Evolutionary conservation across 257 asterid species (phyloP).

Genomic region (Solanum neorickii): DNA sequence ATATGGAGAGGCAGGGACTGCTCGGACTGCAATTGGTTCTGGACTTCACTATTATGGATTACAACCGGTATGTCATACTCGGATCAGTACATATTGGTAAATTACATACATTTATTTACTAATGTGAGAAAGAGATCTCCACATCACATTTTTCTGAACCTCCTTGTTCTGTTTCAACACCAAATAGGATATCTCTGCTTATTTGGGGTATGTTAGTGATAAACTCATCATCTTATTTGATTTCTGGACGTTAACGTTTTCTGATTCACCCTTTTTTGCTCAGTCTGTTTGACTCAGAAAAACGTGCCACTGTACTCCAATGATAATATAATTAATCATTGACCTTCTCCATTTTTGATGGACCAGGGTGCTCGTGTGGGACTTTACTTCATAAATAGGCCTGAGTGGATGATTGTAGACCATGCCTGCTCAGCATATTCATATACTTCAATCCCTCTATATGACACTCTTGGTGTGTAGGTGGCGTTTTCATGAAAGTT

Average conservation of each 20-base stretch:
- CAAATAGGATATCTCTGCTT: not conserved
- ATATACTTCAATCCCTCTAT: slow-evolving; percentile 80
- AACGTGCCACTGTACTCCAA: not conserved
- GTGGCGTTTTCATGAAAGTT: slow-evolving; percentile 13
- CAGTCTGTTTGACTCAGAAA: not conserved
- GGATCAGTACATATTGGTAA: not conserved
- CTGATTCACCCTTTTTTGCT: not conserved
- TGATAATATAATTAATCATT: not conserved
- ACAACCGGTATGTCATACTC: slow-evolving; percentile 36
- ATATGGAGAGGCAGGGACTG: slow-evolving; percentile 81
- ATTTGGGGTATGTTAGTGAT: not conserved
- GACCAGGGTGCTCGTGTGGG: slow-evolving; percentile 85
- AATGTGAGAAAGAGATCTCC: not conserved
- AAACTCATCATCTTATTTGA: not conserved
- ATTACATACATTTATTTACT: not conserved
- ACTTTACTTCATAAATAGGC: slow-evolving; percentile 79
- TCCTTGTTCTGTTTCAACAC: not conserved
- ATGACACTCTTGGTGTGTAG: slow-evolving; percentile 91
- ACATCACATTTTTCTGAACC: not conserved
- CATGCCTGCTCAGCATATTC: slow-evolving; percentile 95
- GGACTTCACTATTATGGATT: slow-evolving; percentile 68
- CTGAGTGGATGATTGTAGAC: slow-evolving; percentile 89
- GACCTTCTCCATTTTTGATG: not conserved
- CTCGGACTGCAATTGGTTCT: slow-evolving; percentile 85
- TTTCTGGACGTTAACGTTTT: not conserved